Evolutionary conservation across 176 grass and related monocot genomes (phyloP).

Genomic region (Carex kokanica): DNA sequence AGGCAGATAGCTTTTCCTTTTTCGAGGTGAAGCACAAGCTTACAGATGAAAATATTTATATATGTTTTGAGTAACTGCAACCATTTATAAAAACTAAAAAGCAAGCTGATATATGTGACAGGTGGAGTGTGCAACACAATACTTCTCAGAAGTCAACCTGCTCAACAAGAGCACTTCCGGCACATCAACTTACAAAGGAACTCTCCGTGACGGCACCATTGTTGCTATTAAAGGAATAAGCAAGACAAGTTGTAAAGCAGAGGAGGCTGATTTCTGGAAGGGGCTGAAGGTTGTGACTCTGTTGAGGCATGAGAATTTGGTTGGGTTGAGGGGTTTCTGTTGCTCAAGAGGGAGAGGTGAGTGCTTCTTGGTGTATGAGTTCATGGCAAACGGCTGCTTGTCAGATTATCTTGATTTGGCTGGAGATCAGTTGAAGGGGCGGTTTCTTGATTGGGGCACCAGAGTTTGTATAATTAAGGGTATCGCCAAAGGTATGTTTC

Average conservation of each 20-base stretch:
- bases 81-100: background rate
- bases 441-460: slow-evolving; percentile 52
- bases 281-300: slow-evolving; percentile 47
- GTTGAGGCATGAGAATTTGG: slow-evolving; percentile 73
- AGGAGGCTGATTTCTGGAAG: slow-evolving; percentile 65
- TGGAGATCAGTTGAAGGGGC: slow-evolving; percentile 9
- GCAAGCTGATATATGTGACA: background rate
- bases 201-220: slow-evolving; percentile 46
- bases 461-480: slow-evolving; percentile 72
- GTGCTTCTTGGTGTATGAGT: slow-evolving; percentile 72
- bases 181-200: slow-evolving; percentile 47
- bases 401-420: slow-evolving; percentile 56
- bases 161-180: slow-evolving; percentile 51
- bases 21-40: background rate
- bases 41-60: background rate
- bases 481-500: slow-evolving; percentile 52
- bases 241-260: slow-evolving; percentile 74
- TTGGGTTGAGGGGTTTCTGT: slow-evolving; percentile 58
- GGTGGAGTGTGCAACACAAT: slow-evolving; percentile 63
- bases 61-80: background rate
- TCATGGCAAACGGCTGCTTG: slow-evolving; percentile 59
- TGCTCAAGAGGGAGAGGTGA: slow-evolving; percentile 61
- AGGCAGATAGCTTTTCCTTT: background rate
- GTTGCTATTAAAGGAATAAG: slow-evolving; percentile 70
- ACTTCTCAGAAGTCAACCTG: slow-evolving; percentile 56